phyloP scores from a whole-genome alignment of 2,329 filamentous ascomycete species.

The Ophiocordyceps robertsii region DNA sequence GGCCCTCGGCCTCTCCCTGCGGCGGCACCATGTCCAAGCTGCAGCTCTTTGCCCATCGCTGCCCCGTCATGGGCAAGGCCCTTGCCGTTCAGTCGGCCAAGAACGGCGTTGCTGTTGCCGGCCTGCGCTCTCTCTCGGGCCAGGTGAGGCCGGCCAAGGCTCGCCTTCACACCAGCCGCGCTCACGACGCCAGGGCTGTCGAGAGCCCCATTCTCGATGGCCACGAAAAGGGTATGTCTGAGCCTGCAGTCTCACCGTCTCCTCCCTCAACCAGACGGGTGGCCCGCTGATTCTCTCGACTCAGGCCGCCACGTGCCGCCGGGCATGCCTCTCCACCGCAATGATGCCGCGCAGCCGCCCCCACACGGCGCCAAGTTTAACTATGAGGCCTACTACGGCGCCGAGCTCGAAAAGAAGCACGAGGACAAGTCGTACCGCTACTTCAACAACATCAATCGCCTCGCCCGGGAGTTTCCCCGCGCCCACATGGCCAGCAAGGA shows the following conservation, averaged over 20 bases:
- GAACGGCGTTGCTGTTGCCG: constrained; percentile 23
- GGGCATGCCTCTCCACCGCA: constrained; percentile 3
- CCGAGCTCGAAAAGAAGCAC: constrained; percentile 94
- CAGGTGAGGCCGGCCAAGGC: constrained; percentile 47
- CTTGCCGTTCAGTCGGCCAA: constrained; percentile 70
- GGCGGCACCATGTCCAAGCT: constrained; percentile 95
- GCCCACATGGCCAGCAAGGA: constrained; percentile 78
- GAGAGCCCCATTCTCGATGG: constrained; percentile 40
- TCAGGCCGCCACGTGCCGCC: constrained; percentile 9
- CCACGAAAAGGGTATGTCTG: constrained; percentile 36
- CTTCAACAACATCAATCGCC: constrained; percentile 99
- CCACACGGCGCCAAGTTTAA: constrained; percentile 52
- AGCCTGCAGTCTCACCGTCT: neutral
- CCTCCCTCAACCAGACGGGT: constrained; percentile 1
- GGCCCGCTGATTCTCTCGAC: neutral
- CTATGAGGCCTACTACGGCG: constrained; percentile 79
- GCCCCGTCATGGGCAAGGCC: constrained; percentile 97
- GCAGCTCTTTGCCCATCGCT: constrained; percentile 84
- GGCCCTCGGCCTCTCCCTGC: constrained; percentile 56
- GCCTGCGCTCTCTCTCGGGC: constrained; percentile 36
- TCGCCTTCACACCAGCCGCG: constrained; percentile 66
- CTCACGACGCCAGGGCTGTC: constrained; percentile 66
- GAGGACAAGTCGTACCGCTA: constrained; percentile 99
- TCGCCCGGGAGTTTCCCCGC: constrained; percentile 90
- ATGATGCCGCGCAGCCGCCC: constrained; percentile 5